Base-by-base conservation (phyloP, 1,284 basidiomycete genomes). In the Mycena sp. region DNA sequence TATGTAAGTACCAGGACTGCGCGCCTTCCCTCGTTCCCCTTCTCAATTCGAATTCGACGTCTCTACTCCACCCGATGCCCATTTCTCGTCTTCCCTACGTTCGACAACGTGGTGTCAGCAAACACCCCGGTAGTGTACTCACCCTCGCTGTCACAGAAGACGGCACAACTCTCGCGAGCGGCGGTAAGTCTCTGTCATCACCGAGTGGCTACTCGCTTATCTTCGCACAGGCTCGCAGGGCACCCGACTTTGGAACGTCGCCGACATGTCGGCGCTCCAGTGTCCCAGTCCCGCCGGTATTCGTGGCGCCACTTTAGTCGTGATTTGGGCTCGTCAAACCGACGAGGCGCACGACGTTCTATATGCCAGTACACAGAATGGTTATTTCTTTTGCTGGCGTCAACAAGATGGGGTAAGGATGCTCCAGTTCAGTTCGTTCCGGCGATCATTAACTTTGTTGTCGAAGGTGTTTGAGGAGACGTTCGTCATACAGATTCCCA, bases 401-500 rank as follows among this genome's bases (percentile, higher is more conserved):
- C n/a, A n/a, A n/a, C n/a, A 29, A n/a, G 26, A 58, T 25, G 56
- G 46, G 32, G 55, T 57, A 57, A 57, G 35, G 17, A 37, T 46
- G 29, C n/a, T 28, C 43, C 35, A 46, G 23, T 48, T 46, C 35
- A 11, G 19, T n/a, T 48, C 28, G 28, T 38, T 37, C 35, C 23
- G 28, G 21, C n/a, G n/a, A n/a, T 38, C 35, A 40, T 48, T 48
- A 14, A 46, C 26, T 48, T 56, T 16, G 28, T n/a, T 55, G 52
- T 44, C 23, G 30, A 9, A 58, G 55, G 37, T 48, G 9, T 57
- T 57, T 32, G 55, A 57, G 44, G 55, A 57, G 17, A 49, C 45
- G 37, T 57, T 57, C 45, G 44, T 25, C 44, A 23, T 57, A 49
- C 55, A 57, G 26, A 46, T n/a, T n/a, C n/a, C n/a, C n/a, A n/a